Base-by-base conservation (phyloP, 2,329 filamentous ascomycete species). In the Aquanectria penicillioides region DNA sequence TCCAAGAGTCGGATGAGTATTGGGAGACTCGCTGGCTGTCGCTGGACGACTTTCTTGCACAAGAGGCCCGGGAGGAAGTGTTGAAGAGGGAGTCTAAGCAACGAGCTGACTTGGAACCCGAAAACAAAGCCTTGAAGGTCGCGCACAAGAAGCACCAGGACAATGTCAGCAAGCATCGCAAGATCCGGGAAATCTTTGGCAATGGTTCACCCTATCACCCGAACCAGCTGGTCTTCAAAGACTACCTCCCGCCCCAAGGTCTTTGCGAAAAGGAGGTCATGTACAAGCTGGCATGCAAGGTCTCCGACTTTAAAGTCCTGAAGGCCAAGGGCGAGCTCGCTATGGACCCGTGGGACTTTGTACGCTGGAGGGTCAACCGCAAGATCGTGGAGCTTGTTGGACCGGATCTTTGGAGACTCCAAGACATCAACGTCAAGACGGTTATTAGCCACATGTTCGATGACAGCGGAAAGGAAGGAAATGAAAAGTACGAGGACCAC, bases 261-360 rank as follows among this genome's bases (percentile, higher is more conserved):
- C 37, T 79, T 0, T 78, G 76, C 43, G 63, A 73, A 2, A 70
- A 71, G 43, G 74, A 76, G 12, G 10, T 69, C 2, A 75, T 78
- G 67, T 77, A 78, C 37, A 69, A 66, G 3, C 48, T 78, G 2
- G 74, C 72, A 0, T 73, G 71, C 47, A 74, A 74, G 25, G 53
- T 78, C 4, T 68, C 69, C 0, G 74, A 77, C 13, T 60, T 78
- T 1, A 52, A 64, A 6, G 55, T 67, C 5, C 61, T 78, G 1
- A 55, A 65, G 4, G 40, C 59, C 1, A 59, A 43, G 6, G 58
- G 66, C 5, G 52, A 73, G 20, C 61, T 79, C 2, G 20, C 28
- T 0, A 79, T 79, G 76, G 70, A 75, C 7, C 73, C 76, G 0
- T 75, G 70, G 52, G 72, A 78, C 57, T 79, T 78, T 44, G 62